A percentile compares a stretch with the other conserved stretches of the same genome.
phyloP scores from a whole-genome alignment of 2,329 filamentous ascomycete genomes.

The Diplodia seriata region DNA sequence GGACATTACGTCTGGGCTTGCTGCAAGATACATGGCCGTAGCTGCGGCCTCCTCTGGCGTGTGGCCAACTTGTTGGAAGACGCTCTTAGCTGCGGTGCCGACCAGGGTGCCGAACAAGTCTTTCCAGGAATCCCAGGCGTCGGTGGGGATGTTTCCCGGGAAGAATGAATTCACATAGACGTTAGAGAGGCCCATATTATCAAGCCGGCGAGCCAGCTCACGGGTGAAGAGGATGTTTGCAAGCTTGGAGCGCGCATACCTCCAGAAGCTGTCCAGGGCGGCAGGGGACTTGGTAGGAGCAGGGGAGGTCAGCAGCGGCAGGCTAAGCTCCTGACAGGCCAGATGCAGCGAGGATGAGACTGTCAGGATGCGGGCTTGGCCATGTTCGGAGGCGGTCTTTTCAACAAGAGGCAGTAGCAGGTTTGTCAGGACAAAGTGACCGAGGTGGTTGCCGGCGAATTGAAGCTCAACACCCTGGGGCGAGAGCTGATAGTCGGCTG shows the following conservation, averaged over 20 bases:
- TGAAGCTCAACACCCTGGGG: conserved; percentile 36
- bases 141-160: conserved; percentile 45
- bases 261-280: conserved; percentile 40
- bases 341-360: conserved; percentile 41
- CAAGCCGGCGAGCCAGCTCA: conserved; percentile 41
- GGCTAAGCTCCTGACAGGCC: conserved; percentile 40
- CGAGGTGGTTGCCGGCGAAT: conserved; percentile 37
- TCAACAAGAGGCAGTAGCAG: conserved; percentile 34
- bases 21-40: conserved; percentile 43
- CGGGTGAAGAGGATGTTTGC: conserved; percentile 45
- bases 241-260: conserved; percentile 46
- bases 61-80: conserved; percentile 40
- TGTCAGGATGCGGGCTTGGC: conserved; percentile 35
- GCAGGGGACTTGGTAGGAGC: conserved; percentile 36
- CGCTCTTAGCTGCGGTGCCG: conserved; percentile 37
- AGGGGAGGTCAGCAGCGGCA: conserved; percentile 39
- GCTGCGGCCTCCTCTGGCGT: conserved; percentile 41
- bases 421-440: conserved; percentile 36
- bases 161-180: conserved; percentile 46
- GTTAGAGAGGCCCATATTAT: conserved; percentile 35
- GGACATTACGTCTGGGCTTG: conserved; percentile 38
- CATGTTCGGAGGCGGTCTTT: conserved; percentile 26
- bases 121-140: conserved; percentile 43
- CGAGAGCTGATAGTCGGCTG: conserved; percentile 38
- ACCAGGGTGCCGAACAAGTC: conserved; percentile 38